Base-by-base conservation (phyloP, 2,329 filamentous ascomycete genomes). In the Simplicillium aogashimaense region DNA sequence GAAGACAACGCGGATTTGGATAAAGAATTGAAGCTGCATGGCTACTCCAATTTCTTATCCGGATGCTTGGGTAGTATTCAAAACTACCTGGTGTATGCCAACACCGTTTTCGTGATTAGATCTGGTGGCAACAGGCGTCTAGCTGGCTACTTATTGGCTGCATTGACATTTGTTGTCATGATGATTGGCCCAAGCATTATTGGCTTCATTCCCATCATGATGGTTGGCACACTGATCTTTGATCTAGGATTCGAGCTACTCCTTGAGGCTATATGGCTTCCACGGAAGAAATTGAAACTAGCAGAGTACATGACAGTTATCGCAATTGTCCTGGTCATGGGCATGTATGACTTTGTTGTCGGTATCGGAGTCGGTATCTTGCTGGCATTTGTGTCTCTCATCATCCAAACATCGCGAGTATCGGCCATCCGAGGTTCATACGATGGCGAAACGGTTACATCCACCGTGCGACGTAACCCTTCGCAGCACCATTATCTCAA, bases 31-130 rank as follows among this genome's bases (percentile, higher is more conserved):
- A 87, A 89, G 53, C 80, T 94, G 34, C 92, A 98, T 53, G 92
- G 92, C 2, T 77, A 92, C 49, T 95, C 90, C 1, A 98, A 98
- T 61, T 83, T 89, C 14, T 52, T 97, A 10, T 97, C 90, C 8
- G 92, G 92, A 3, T 76, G 82, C 46, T 69, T 78, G 11, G 92
- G 92, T 11, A 95, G 89, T 55, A 94, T 98, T 43, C 74, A 94
- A 61, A 98, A 98, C 59, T 98, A 98, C 55, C 74, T 98, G 2
- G 92, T 98, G 1, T 98, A 97, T 54, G 90, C 90, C 43, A 98
- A 98, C 57, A 95, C 88, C 47, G 76, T 95, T n/a, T 79, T 98
- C 42, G 97, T 98, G 61, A 94, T 97, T 57, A 79, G 85, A 18
- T 94, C 88, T 36, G 92, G 92, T 13, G 92, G 90, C 15, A 79